A percentile compares a stretch with the other conserved stretches of the same genome.
phyloP scores from a whole-genome alignment of 371 early-diverging fungal genomes.

The Syncephalastrum monosporum region DNA sequence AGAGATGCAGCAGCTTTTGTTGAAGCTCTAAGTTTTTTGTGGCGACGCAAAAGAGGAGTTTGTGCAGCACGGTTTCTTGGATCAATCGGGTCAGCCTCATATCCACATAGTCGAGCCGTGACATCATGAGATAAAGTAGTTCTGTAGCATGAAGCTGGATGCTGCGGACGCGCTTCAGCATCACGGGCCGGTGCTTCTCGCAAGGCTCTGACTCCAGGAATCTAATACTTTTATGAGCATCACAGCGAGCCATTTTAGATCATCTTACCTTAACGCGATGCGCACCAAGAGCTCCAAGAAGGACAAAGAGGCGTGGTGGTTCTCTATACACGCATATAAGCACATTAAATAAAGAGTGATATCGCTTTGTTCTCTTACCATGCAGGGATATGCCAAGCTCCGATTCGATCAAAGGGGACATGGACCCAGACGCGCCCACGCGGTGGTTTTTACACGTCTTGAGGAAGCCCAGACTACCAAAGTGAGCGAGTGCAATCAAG shows the following conservation, averaged over 20 bases:
- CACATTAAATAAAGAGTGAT: not conserved
- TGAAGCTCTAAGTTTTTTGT: constrained; percentile 64
- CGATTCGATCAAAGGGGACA: constrained; percentile 19
- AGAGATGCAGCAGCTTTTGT: constrained; percentile 66
- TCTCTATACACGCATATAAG: not conserved
- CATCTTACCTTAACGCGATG: constrained; percentile 15
- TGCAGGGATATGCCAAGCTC: constrained; percentile 16
- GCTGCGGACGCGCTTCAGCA: constrained; percentile 32
- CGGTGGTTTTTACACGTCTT: constrained; percentile 44
- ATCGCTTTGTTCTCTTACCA: constrained; percentile 2
- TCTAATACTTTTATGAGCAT: constrained; percentile 17
- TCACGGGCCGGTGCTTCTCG: constrained; percentile 18
- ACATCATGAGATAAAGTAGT: constrained; percentile 59
- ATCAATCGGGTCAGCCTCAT: constrained; percentile 50
- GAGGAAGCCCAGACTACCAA: constrained; percentile 59
- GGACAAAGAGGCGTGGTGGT: constrained; percentile 12
- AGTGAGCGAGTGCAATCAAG: constrained; percentile 49
- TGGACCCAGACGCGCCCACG: constrained; percentile 23
- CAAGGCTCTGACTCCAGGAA: constrained; percentile 40
- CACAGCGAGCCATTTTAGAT: not conserved
- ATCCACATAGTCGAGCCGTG: constrained; percentile 55
- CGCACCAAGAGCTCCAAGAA: constrained; percentile 43
- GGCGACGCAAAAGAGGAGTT: constrained; percentile 63
- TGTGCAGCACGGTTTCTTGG: constrained; percentile 56
- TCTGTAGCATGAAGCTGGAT: constrained; percentile 67